Percentiles rank a stretch among this genome's conserved stretches.
Conservation (phyloP, 345 rosid genomes). For the Bruguiera parviflora region DNA sequence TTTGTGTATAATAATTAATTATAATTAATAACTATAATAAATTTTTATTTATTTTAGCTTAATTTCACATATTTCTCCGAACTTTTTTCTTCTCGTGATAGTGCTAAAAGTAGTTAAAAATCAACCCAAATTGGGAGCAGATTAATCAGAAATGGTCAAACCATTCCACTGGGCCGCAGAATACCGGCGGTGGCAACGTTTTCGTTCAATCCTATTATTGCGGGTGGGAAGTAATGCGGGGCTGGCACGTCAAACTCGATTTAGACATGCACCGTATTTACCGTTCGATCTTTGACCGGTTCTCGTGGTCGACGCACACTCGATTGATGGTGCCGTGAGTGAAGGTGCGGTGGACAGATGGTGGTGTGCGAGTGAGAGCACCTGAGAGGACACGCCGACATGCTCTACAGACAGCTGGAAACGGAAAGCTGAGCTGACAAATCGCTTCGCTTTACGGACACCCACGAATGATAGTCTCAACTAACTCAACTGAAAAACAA, state of each 20-base stretch:
- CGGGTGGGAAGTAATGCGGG: slow-evolving; percentile 3
- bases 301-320: slow-evolving; percentile 1
- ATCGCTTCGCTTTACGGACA: background rate
- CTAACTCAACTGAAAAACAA: background rate
- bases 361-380: slow-evolving; percentile 12
- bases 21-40: background rate
- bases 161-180: background rate
- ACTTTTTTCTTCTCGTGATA: too few relatives aligned
- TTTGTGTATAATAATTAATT: too few relatives aligned
- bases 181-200: background rate
- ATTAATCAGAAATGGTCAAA: background rate
- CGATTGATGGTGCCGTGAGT: background rate
- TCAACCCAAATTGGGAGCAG: background rate
- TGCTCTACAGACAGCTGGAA: slow-evolving; percentile 22
- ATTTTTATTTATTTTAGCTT: background rate
- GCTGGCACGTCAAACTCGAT: background rate
- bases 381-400: slow-evolving; percentile 26
- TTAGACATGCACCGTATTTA: background rate
- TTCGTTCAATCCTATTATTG: background rate
- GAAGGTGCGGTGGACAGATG: slow-evolving; percentile 19
- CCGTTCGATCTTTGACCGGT: slow-evolving; percentile 2
- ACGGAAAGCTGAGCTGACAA: slow-evolving; percentile 24
- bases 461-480: slow-evolving; percentile 4
- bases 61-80: too few relatives aligned
- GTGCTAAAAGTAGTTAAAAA: background rate